Conservation (phyloP, 129 eudicot genomes). For the Escallonia herrerae region DNA sequence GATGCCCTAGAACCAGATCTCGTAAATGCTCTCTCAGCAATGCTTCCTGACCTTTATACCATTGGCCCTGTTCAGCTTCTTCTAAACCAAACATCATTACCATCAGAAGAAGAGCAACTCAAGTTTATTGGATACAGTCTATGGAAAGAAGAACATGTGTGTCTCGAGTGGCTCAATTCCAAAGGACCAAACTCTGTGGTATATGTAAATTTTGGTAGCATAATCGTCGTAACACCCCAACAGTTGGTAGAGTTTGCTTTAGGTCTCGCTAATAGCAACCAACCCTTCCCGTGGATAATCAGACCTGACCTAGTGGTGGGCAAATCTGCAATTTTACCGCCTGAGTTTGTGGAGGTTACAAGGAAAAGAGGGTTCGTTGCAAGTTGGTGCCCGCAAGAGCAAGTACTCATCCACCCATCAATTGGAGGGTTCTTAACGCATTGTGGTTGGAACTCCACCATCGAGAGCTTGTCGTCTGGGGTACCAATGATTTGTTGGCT, state of each 20-base stretch:
- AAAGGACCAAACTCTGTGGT: constrained; percentile 15
- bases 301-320: constrained; percentile 26
- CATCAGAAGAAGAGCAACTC: constrained; percentile 11
- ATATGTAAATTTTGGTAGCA: constrained; percentile 25
- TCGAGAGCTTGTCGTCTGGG: constrained; percentile 35
- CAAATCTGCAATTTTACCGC: constrained; percentile 16
- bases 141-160: constrained; percentile 19
- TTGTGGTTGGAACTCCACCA: constrained; percentile 33
- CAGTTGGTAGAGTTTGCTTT: constrained; percentile 20
- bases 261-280: constrained; percentile 23
- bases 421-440: constrained; percentile 34
- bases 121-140: constrained; percentile 13
- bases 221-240: constrained; percentile 15
- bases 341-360: constrained; percentile 18
- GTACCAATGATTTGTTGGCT: constrained; percentile 37
- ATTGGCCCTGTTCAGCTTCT: constrained; percentile 23
- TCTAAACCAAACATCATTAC: neutral
- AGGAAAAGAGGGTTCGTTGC: constrained; percentile 15
- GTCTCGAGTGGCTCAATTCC: constrained; percentile 16
- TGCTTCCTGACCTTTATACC: constrained; percentile 11
- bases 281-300: constrained; percentile 22
- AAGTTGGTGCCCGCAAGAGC: constrained; percentile 34
- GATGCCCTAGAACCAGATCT: neutral
- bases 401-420: constrained; percentile 7
- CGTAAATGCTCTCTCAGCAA: neutral